Conservation (phyloP, 306 rosid species). For the apple (Malus domestica) region ASM211411v1 NC_041804.1:1005501-1006000, state of each 20-base stretch:
- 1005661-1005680: background rate
- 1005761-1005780: constrained; percentile 55
- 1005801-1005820: constrained; percentile 74
- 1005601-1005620: constrained; percentile 5
- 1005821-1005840: constrained; percentile 21
- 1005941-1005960: background rate
- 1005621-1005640: background rate
- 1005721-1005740: constrained; percentile 36
- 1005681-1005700: background rate
- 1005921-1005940: background rate
- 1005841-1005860: background rate
- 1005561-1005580: constrained; percentile 8
- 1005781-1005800: constrained; percentile 64
- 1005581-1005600: constrained; percentile 20
- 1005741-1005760: constrained; percentile 80
- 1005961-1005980: background rate
- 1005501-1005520: constrained; percentile 16
- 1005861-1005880: background rate
- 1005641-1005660: background rate
- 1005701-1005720: background rate
- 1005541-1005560: constrained; percentile 28
- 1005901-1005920: background rate
- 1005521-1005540: constrained; percentile 51
- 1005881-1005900: background rate
- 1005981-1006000: background rate